These are phyloP conservation scores for Saccharum hybrid DNA, from an alignment of 202 grass and related monocot genomes.

Conservation along the genomic window DNA sequence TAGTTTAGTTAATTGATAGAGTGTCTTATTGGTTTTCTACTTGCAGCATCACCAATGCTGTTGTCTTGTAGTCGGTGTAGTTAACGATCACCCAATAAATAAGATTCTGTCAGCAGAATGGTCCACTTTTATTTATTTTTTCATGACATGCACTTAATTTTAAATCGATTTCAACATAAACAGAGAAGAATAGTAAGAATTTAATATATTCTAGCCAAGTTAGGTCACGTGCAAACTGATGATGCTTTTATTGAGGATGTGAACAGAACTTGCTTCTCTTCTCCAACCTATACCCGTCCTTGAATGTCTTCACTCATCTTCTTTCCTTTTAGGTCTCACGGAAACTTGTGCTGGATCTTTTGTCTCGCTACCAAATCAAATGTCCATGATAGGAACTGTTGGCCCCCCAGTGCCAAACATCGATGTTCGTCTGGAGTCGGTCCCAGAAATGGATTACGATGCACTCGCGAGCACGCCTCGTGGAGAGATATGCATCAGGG, in stretches of 20 bases:
- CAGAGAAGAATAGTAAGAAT: not conserved
- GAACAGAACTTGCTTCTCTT: slow-evolving; percentile 19
- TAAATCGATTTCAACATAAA: slow-evolving; percentile 21
- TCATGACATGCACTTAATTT: slow-evolving; percentile 31
- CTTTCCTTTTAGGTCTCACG: slow-evolving; percentile 70
- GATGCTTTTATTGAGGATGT: slow-evolving; percentile 14
- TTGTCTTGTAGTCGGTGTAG: slow-evolving; percentile 11
- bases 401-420: slow-evolving; percentile 93
- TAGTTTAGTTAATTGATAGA: slow-evolving; percentile 8
- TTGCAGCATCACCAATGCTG: not conserved
- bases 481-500: slow-evolving; percentile 94
- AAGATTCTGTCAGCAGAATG: not conserved
- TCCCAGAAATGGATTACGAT: slow-evolving; percentile 95
- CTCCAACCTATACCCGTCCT: slow-evolving; percentile 22
- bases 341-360: slow-evolving; percentile 97
- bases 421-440: slow-evolving; percentile 81
- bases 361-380: slow-evolving; percentile 79
- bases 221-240: slow-evolving; percentile 18
- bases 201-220: slow-evolving; percentile 32
- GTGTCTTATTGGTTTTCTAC: not conserved
- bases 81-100: not conserved
- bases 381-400: slow-evolving; percentile 92
- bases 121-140: not conserved
- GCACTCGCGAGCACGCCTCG: slow-evolving; percentile 68
- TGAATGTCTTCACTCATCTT: slow-evolving; percentile 31